phyloP scores from a whole-genome alignment of 2,329 filamentous ascomycete genomes.

The Bertia moriformis region DNA sequence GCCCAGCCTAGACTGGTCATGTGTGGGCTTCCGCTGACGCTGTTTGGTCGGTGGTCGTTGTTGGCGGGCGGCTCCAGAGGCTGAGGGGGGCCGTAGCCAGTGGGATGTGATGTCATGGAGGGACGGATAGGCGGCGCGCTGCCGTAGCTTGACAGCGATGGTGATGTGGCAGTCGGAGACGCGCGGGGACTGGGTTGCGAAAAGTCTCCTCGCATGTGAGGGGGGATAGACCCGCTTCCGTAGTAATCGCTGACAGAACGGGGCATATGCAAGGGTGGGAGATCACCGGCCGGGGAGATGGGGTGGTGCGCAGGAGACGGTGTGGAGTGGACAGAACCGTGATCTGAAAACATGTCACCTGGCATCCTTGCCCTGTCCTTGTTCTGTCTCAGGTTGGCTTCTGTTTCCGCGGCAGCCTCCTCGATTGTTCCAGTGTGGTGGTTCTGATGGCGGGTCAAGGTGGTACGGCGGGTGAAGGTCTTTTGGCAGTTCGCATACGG shows the following conservation, averaged over 20 bases:
- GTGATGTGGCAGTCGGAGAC: constrained; percentile 47
- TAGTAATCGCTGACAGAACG: constrained; percentile 65
- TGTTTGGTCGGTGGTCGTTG: constrained; percentile 58
- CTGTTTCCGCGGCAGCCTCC: constrained; percentile 78
- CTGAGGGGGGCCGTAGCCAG: constrained; percentile 65
- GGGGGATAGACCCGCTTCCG: constrained; percentile 64
- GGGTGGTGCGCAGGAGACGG: constrained; percentile 71
- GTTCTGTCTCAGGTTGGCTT: constrained; percentile 58
- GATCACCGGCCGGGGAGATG: constrained; percentile 61
- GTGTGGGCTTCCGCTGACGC: constrained; percentile 73
- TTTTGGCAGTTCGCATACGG: constrained; percentile 96
- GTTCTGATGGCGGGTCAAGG: constrained; percentile 86
- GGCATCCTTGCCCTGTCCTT: constrained; percentile 25
- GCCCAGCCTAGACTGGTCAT: constrained; percentile 73
- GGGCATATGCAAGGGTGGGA: constrained; percentile 55
- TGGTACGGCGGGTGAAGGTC: constrained; percentile 91
- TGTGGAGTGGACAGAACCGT: constrained; percentile 56
- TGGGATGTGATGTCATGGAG: constrained; percentile 63
- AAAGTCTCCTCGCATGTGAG: constrained; percentile 66
- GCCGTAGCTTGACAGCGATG: constrained; percentile 45
- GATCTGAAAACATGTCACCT: constrained; percentile 58
- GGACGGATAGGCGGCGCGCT: constrained; percentile 36
- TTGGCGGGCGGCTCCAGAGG: constrained; percentile 73
- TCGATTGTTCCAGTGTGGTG: constrained; percentile 91
- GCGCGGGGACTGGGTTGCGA: constrained; percentile 55